Evolutionary conservation across 2,329 filamentous ascomycete species (phyloP).

Genomic region (Penicillium rolfsii): DNA sequence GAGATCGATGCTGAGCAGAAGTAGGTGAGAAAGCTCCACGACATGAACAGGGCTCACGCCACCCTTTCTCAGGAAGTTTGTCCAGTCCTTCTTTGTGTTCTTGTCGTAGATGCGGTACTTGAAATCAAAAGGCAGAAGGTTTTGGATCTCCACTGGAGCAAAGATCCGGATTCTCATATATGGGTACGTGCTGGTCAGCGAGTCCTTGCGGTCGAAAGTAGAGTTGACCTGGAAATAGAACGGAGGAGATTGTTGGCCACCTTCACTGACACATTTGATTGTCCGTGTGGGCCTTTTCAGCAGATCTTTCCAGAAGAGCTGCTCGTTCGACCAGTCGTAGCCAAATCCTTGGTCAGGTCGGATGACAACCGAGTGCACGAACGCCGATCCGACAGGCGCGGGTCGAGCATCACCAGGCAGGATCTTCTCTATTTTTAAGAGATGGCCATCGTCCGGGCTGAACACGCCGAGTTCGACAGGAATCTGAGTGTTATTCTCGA

Average conservation of each 20-base stretch:
- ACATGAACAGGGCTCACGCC: slow-evolving; percentile 97
- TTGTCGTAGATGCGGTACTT: slow-evolving; percentile 99
- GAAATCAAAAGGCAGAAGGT: slow-evolving; percentile 94
- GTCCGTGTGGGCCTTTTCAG: slow-evolving; percentile 82
- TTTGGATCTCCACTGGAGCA: slow-evolving; percentile 91
- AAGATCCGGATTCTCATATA: slow-evolving; percentile 93
- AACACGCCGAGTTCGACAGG: slow-evolving; percentile 92
- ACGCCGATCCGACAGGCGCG: slow-evolving; percentile 88
- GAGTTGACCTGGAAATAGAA: slow-evolving; percentile 98
- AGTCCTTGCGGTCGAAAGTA: slow-evolving; percentile 79
- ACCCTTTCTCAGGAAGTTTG: slow-evolving; percentile 94
- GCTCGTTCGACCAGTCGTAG: slow-evolving; percentile 90
- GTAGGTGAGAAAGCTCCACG: slow-evolving; percentile 89
- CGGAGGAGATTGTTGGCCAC: slow-evolving; percentile 72
- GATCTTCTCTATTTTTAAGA: slow-evolving; percentile 98
- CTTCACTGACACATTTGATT: slow-evolving; percentile 84
- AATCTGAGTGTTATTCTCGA: slow-evolving; percentile 97
- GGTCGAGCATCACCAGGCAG: slow-evolving; percentile 86
- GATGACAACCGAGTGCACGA: slow-evolving; percentile 82
- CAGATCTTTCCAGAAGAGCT: slow-evolving; percentile 89
- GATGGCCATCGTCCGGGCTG: slow-evolving; percentile 80
- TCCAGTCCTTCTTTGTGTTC: slow-evolving; percentile 98
- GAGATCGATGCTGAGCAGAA: slow-evolving; percentile 92
- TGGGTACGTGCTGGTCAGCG: slow-evolving; percentile 81
- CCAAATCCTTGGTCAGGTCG: slow-evolving; percentile 95